phyloP scores from a whole-genome alignment of 306 rosid species.

The Cicer bijugum region DNA sequence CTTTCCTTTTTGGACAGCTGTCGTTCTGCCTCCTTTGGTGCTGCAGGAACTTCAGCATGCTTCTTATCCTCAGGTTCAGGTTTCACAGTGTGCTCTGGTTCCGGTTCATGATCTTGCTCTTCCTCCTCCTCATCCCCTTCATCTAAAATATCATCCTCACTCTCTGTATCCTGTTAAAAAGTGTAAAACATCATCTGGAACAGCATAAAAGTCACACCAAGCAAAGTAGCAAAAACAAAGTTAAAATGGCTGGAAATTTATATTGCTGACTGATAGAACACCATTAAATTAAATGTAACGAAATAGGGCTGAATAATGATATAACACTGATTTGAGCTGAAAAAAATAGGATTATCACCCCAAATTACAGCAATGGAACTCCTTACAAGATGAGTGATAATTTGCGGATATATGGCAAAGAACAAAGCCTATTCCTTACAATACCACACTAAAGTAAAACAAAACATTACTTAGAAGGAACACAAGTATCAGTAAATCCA shows the following conservation, averaged over 20 bases:
- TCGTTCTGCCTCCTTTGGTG: conserved; percentile 71
- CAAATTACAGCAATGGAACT: too few relatives aligned
- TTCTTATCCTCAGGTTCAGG: conserved; percentile 50
- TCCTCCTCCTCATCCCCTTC: conserved; percentile 96
- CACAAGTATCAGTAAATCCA: background rate
- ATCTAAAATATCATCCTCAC: conserved; percentile 85
- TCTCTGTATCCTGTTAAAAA: conserved; percentile 70
- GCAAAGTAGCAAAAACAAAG: background rate
- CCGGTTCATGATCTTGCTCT: conserved; percentile 74
- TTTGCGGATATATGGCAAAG: background rate
- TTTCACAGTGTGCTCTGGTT: conserved; percentile 57
- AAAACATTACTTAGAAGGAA: background rate
- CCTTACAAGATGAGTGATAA: background rate
- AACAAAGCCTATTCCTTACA: background rate
- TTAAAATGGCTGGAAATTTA: background rate
- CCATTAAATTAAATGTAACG: background rate
- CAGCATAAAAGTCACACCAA: conserved; percentile 8
- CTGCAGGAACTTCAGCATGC: conserved; percentile 49
- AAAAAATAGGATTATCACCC: too few relatives aligned
- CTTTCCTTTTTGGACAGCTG: conserved; percentile 83
- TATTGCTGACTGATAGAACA: background rate
- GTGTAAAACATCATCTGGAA: conserved; percentile 16
- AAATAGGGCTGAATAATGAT: background rate
- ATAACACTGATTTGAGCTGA: too few relatives aligned
- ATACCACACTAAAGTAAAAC: background rate